Evolutionary conservation across 208 protist genomes (phyloP), one percentile per base, ranked within the genome.

Genomic region (Balamuthia mandrillaris): DNA sequence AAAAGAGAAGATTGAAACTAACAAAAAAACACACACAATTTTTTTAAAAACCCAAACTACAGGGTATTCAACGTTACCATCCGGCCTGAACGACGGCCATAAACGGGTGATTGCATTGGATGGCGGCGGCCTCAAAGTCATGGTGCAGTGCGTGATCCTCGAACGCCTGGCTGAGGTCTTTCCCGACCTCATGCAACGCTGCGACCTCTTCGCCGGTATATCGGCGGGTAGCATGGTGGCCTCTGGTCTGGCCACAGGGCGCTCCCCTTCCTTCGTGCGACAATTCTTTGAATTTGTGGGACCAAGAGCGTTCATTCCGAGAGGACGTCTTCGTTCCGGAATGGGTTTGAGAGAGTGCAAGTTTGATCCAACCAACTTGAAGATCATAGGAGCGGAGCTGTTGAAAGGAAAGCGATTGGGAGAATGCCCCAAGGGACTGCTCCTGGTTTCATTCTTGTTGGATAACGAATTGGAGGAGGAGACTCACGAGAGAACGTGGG

Each of bases 101-200:
- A 49, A 61, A 33, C 70, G 70, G 33, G 70, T 79, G 45, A 79
- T 79, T 37, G 35, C 70, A 1, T 35, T 79, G 21, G 70, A 79
- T 37, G 70, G 70, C 2, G 70, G 70, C 33, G 70, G 70, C 10
- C 70, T 79, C 7, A 27, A 49, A n/a, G 70, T 49, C 21, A 49
- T 79, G 12, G 60, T 79, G 70, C 47, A 79, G 47, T 44, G 47
- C 70, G 70, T 79, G 33, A 79, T 79, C 70, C 70, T 79, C 33
- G 70, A 79, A n/a, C 3, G 70, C 12, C 70, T 79, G 33, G 41
- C 60, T 6, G 70, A 79, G 27, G 12, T 60, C 31, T 79, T 79
- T 21, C 70, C 70, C 3, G 70, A 79, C 29, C 70, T 79, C 31
- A 18, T 79, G 10, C 47, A 79, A 49, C 70, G 70, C 24, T 61